Base-by-base conservation (phyloP, 139 green algal genomes). In the Deuterostichococcus epilithicus region DNA sequence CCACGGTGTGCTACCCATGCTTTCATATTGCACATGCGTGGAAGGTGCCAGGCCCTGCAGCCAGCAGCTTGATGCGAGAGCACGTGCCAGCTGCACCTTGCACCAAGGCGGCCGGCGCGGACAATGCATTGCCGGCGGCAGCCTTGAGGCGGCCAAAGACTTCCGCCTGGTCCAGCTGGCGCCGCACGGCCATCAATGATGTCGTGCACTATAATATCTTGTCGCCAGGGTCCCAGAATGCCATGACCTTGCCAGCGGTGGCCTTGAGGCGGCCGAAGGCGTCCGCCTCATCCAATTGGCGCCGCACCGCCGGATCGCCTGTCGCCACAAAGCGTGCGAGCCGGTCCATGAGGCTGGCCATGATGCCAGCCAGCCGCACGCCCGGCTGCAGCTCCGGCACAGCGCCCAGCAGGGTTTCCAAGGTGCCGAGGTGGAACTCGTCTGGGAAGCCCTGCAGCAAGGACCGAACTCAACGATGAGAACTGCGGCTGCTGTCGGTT, bases 371-470 rank as follows among this genome's bases (percentile, higher is more conserved):
- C 35, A 95, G 77, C 42, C 91, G 89, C 32, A 97, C 94, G 0
- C 86, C 91, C 25, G 88, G 84, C 85, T 97, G 90, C 81, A 99
- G 89, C 78, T 94, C 76, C 20, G 91, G 89, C 78, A 96, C 90
- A 39, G 92, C 87, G 8, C 79, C 90, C 72, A 99, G 85, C 71
- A 99, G 82, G 20, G 79, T 73, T 45, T 92, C 84, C 72, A 99
- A 83, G 3, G 94, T 98, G 70, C 91, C 88, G 70, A 98, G 76
- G 85, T 99, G 96, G 85, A 96, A 99, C 68, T 97, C 91, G 78
- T 98, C 95, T 5, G 95, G 92, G 83, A 98, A 98, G 44, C 80
- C 85, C 78, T 89, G 82, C 44, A 86, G 23, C 86, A 44, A 42
- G 38, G n/a, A 36, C 45, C n/a, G n/a, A n/a, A n/a, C 20, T 37